A percentile compares a stretch with the other conserved stretches of the same genome.
These are phyloP conservation scores for Ceratobasidium sp. DNA, from an alignment of 1,284 basidiomycete species.

Conservation along the genomic window DNA sequence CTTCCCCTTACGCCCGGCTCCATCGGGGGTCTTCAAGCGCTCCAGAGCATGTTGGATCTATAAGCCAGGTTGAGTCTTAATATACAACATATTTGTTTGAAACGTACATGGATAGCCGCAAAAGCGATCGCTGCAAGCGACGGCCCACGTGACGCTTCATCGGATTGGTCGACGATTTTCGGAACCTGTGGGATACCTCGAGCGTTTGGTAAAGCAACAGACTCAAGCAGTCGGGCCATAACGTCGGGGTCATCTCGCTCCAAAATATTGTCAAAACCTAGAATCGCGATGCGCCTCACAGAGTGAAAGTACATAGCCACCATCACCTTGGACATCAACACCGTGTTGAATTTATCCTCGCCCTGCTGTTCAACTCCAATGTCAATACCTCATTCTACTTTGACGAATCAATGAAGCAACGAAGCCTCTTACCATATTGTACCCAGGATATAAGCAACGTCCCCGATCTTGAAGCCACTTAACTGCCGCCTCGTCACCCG, in stretches of 20 bases:
- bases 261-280: neutral
- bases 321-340: neutral
- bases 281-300: neutral
- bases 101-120: constrained; percentile 3
- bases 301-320: neutral
- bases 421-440: constrained; percentile 1
- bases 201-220: neutral
- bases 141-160: neutral
- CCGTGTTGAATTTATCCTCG: constrained; percentile 4
- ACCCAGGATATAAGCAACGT: neutral
- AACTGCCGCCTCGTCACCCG: neutral
- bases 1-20: neutral
- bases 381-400: neutral
- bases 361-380: neutral
- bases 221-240: neutral
- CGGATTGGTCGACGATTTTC: constrained; percentile 1
- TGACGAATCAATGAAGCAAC: neutral
- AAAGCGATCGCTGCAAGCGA: constrained; percentile 11
- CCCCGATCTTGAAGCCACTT: neutral
- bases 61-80: neutral
- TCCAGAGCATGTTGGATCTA: constrained; percentile 5
- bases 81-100: neutral
- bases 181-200: neutral
- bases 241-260: neutral
- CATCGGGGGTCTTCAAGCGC: neutral